Conservation (phyloP, 2,329 filamentous ascomycete genomes). For the Knufia fluminis region DNA sequence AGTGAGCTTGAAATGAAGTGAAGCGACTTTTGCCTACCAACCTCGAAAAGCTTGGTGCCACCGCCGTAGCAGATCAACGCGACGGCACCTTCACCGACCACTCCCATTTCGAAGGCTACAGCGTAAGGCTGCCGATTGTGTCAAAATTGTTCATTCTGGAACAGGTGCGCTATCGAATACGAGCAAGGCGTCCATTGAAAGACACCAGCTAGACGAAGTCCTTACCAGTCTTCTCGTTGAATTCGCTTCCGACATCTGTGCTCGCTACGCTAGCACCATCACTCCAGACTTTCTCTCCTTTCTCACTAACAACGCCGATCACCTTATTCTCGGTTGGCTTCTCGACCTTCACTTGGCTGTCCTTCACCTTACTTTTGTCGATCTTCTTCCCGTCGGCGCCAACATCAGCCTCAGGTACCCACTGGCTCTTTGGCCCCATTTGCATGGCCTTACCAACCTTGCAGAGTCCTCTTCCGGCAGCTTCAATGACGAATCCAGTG, state of each 20-base stretch:
- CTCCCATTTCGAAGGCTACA: no score
- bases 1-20: no score
- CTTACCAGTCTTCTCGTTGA: constrained; percentile 2
- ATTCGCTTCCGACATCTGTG: constrained; percentile 9
- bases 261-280: constrained; percentile 15
- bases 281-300: constrained; percentile 15
- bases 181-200: no score
- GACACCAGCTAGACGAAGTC: neutral
- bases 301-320: constrained; percentile 17
- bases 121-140: no score
- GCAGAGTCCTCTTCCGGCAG: constrained; percentile 14
- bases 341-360: constrained; percentile 1
- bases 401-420: constrained; percentile 15
- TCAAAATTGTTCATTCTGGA: no score
- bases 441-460: constrained; percentile 15
- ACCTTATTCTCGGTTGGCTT: constrained; percentile 9
- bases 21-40: no score
- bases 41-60: no score
- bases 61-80: no score
- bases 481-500: constrained; percentile 12
- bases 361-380: constrained; percentile 12
- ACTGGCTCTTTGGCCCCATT: constrained; percentile 17
- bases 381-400: constrained; percentile 16
- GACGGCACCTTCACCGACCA: no score
- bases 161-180: no score